Base-by-base conservation (phyloP, 176 grass and related monocot genomes). In the Hsuehochloa calcarea region DNA sequence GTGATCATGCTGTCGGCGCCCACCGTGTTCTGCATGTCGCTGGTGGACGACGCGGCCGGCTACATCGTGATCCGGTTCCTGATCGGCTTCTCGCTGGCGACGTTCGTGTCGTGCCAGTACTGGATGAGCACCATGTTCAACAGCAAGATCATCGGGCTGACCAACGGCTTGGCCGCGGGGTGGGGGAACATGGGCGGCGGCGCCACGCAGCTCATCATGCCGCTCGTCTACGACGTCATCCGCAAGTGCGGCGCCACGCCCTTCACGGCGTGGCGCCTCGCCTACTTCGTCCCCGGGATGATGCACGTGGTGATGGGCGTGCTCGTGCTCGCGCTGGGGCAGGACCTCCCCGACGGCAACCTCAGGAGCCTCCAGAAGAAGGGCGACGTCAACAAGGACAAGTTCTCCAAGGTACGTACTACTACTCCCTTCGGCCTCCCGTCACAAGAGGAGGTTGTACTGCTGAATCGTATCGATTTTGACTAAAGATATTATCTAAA, bases 121-220 rank as follows among this genome's bases (percentile, higher is more conserved):
- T 97, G 92, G 89, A 97, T 91, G 90, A 94, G 92, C 85, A 97
- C 95, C 25, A 97, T 97, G 95, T 97, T 97, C 83, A 97, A 89
- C 72, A 82, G 88, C 78, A 89, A 90, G 95, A 97, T 97, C 66
- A 90, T 97, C 25, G 95, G 89, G 14, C 37, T 84, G 0, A 92
- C 89, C 3, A 97, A 97, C 25, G 92, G 89, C 4, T 74, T 94
- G 0, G 92, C 92, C 0, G 85, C 92, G 0, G 95, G 95, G 0
- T 97, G 95, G 95, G 95, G 92, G 0, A 91, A 97, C 89, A 95
- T 97, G 92, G 92, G 95, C 23, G 95, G 95, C 27, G 92, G 95
- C 19, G 92, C 95, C 26, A 97, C 95, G 41, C 95, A 97, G 52
- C 91, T 97, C 13, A 84, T 97, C 89, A 97, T 97, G 95, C 95